These are phyloP conservation scores for Lonicera japonica DNA, from an alignment of 129 eudicot species.

Conservation along the genomic window DNA sequence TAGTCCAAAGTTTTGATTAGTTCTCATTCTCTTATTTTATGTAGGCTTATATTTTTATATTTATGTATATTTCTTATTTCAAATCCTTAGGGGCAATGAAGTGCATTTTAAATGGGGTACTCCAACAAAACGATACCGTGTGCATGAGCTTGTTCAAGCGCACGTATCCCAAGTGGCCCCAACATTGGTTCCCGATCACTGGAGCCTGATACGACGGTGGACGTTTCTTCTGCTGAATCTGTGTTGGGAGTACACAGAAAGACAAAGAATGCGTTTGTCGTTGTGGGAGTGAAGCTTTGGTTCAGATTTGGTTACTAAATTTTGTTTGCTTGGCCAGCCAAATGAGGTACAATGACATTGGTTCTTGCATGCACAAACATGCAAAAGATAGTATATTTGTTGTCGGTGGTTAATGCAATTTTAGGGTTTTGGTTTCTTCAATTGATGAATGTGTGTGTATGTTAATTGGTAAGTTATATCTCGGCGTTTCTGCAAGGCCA, in stretches of 20 bases:
- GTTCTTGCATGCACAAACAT: too few relatives aligned
- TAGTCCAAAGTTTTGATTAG: not conserved
- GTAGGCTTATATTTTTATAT: not conserved
- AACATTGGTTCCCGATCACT: conserved; percentile 68
- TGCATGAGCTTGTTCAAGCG: conserved; percentile 97
- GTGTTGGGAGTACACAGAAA: conserved; percentile 8
- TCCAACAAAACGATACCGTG: conserved; percentile 84
- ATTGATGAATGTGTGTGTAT: too few relatives aligned
- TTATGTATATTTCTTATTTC: not conserved
- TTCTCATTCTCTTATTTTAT: not conserved
- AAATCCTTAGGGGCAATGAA: conserved; percentile 83
- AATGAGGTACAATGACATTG: not conserved
- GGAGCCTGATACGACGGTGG: conserved; percentile 22
- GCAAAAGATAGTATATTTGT: too few relatives aligned
- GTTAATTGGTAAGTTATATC: too few relatives aligned
- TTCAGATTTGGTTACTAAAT: conserved; percentile 45
- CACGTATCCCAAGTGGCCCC: conserved; percentile 92
- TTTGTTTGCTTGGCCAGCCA: conserved; percentile 16
- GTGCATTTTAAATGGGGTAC: conserved; percentile 85
- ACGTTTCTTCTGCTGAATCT: not conserved
- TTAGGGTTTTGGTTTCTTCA: too few relatives aligned
- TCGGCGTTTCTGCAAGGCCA: too few relatives aligned
- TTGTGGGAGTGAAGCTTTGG: conserved; percentile 94
- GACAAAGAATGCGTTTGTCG: conserved; percentile 9
- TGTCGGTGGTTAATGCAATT: too few relatives aligned